Percentiles rank a stretch among this genome's conserved stretches.
Evolutionary conservation across 2,329 filamentous ascomycete species (phyloP).

Genomic region (Gliomastix tumulicola): DNA sequence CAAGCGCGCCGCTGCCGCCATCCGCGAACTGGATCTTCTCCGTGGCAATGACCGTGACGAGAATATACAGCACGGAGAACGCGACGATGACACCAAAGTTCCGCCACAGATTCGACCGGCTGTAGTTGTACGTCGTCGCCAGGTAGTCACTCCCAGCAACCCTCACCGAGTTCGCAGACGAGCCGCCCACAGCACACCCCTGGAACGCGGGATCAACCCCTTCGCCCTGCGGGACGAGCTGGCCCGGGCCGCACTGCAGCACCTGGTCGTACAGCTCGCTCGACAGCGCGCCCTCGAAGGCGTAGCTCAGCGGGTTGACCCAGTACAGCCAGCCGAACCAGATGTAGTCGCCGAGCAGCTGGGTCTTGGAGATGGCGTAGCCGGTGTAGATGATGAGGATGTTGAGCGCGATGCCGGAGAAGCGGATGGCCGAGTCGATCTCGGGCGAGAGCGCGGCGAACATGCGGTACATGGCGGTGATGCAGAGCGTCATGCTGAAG

Average conservation of each 20-base stretch:
- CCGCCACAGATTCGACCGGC: conserved; percentile 52
- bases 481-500: conserved; percentile 45
- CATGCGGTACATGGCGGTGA: conserved; percentile 51
- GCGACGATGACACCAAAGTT: conserved; percentile 71
- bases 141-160: conserved; percentile 51
- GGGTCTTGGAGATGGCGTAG: conserved; percentile 50
- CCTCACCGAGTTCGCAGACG: conserved; percentile 31
- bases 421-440: conserved; percentile 55
- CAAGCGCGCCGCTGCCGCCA: conserved; percentile 58
- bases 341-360: conserved; percentile 51
- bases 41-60: conserved; percentile 60
- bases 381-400: conserved; percentile 60
- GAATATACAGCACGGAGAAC: conserved; percentile 65
- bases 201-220: conserved; percentile 33
- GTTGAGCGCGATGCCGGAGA: conserved; percentile 48
- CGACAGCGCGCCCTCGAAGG: conserved; percentile 52
- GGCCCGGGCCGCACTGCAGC: conserved; percentile 36
- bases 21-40: conserved; percentile 58
- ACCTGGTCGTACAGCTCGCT: conserved; percentile 47
- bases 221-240: conserved; percentile 39
- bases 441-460: conserved; percentile 50
- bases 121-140: conserved; percentile 43
- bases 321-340: conserved; percentile 65
- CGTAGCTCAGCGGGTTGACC: conserved; percentile 58
- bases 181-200: conserved; percentile 49